These are phyloP conservation scores for Yarrowia divulgata DNA, from an alignment of 805 yeast genomes.

Conservation along the genomic window DNA sequence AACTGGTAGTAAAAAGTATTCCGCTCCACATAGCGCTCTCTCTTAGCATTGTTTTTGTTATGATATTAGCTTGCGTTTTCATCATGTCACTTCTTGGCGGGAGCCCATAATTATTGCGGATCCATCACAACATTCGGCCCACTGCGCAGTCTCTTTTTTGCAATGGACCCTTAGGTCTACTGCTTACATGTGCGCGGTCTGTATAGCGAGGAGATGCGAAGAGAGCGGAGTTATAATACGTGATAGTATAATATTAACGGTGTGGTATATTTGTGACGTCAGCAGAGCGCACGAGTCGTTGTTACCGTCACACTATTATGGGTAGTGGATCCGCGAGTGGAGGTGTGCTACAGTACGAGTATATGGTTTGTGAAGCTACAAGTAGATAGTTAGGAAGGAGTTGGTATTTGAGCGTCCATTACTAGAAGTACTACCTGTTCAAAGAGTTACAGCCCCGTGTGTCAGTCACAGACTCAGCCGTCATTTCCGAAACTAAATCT, in stretches of 20 bases:
- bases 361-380: no score
- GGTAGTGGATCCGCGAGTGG: neutral
- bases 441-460: no score
- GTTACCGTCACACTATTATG: neutral
- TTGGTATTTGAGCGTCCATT: no score
- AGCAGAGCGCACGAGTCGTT: neutral
- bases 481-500: no score
- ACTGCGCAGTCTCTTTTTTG: neutral
- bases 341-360: no score
- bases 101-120: no score
- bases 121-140: neutral
- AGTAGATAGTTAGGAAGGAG: no score
- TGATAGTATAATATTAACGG: conserved; percentile 1
- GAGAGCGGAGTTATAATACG: neutral
- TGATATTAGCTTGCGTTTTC: neutral
- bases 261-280: neutral
- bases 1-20: no score
- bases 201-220: neutral
- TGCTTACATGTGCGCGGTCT: neutral
- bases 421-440: no score
- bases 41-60: neutral
- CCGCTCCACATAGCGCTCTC: neutral
- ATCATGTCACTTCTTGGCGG: neutral
- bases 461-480: no score
- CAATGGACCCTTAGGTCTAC: neutral